phyloP scores from a whole-genome alignment of 306 rosid species.

The Cercis canadensis region DNA sequence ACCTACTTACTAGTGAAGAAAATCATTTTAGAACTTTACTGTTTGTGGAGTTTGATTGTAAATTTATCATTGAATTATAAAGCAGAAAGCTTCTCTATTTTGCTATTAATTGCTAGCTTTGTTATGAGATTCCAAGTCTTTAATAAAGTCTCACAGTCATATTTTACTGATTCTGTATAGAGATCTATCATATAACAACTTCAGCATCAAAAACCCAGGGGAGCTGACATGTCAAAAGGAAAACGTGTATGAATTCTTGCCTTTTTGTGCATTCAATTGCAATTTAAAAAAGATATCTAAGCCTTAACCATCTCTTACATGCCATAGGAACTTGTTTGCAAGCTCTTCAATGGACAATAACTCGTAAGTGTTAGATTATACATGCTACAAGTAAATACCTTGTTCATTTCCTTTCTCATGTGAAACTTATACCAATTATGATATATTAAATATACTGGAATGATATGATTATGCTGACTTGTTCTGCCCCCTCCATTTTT shows the following conservation, averaged over 20 bases:
- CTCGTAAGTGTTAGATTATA: constrained; percentile 43
- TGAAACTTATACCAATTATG: no score
- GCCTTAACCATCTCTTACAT: neutral
- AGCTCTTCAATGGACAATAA: constrained; percentile 41
- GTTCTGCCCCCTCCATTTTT: constrained; percentile 7
- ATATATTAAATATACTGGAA: no score
- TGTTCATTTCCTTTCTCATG: neutral
- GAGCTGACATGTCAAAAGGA: constrained; percentile 22
- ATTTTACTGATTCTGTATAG: constrained; percentile 22
- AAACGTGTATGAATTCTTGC: constrained; percentile 37
- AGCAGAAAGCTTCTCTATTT: no score
- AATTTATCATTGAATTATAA: no score
- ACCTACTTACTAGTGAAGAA: no score
- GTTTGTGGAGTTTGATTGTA: no score
- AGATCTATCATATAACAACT: constrained; percentile 55
- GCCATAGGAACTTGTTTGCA: constrained; percentile 50
- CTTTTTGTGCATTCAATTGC: neutral
- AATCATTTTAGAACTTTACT: no score
- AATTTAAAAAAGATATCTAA: neutral
- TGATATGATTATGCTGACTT: constrained; percentile 13
- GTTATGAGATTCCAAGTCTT: no score
- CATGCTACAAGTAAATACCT: neutral
- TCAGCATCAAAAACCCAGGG: neutral
- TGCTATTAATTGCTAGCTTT: no score
- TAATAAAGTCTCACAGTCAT: neutral